A percentile compares a stretch with the other conserved stretches of the same genome.
Evolutionary conservation across 2,329 filamentous ascomycete genomes (phyloP).

Genomic region (Stachybotrys echinatus): DNA sequence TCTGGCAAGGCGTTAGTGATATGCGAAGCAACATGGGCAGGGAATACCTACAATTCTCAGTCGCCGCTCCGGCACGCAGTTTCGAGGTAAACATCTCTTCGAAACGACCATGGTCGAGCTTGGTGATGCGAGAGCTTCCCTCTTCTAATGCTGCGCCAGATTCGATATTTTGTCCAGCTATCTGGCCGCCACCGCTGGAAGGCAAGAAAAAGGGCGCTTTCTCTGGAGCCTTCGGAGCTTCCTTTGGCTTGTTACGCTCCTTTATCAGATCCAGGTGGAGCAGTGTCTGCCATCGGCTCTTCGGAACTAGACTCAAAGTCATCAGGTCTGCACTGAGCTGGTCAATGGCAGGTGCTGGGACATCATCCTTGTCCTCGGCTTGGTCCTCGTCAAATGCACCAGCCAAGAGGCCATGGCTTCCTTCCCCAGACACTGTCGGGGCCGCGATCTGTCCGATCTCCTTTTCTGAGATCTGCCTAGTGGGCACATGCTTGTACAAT

Average conservation of each 20-base stretch:
- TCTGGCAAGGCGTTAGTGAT: constrained; percentile 37
- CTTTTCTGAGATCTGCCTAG: constrained; percentile 74
- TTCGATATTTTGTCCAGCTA: constrained; percentile 29
- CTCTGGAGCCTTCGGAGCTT: constrained; percentile 85
- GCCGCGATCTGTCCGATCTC: constrained; percentile 61
- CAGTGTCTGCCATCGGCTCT: constrained; percentile 89
- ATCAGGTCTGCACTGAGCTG: constrained; percentile 80
- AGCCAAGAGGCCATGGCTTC: constrained; percentile 68
- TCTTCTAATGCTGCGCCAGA: constrained; percentile 34
- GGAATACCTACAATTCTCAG: constrained; percentile 55
- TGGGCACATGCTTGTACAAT: constrained; percentile 83
- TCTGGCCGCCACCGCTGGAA: constrained; percentile 45
- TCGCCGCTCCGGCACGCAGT: constrained; percentile 46
- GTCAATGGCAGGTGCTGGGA: constrained; percentile 56
- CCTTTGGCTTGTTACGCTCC: constrained; percentile 88
- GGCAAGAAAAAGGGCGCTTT: constrained; percentile 96
- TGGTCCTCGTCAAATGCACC: constrained; percentile 62
- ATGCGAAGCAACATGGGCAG: not conserved
- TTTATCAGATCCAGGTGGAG: constrained; percentile 89
- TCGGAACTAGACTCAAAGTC: constrained; percentile 84
- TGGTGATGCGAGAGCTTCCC: constrained; percentile 60
- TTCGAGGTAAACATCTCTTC: constrained; percentile 55
- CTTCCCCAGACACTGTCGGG: constrained; percentile 79
- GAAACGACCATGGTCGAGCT: constrained; percentile 52
- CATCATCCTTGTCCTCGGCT: constrained; percentile 47